phyloP scores from a whole-genome alignment of 2,329 filamentous ascomycete species.

The Beauveria rudraprayagi region DNA sequence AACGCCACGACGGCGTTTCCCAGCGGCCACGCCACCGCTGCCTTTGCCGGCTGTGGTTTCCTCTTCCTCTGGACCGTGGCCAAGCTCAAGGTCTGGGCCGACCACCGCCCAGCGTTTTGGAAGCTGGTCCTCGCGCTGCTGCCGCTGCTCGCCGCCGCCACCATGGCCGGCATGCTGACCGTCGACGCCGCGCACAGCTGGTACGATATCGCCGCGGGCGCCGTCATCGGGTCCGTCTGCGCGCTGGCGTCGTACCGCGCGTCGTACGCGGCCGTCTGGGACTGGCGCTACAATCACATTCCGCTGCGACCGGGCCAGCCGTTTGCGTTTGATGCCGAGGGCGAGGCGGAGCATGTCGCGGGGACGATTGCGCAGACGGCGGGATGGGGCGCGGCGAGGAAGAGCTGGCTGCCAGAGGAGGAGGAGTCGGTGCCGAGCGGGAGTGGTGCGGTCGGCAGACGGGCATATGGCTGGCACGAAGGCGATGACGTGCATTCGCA shows the following conservation, averaged over 20 bases:
- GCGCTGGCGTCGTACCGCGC: slow-evolving; percentile 57
- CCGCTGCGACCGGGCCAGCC: slow-evolving; percentile 40
- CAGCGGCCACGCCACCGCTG: slow-evolving; percentile 58
- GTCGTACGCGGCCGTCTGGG: slow-evolving; percentile 60
- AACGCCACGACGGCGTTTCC: slow-evolving; percentile 59
- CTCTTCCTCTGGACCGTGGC: slow-evolving; percentile 62
- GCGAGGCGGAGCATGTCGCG: slow-evolving; percentile 1
- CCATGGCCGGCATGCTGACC: slow-evolving; percentile 54
- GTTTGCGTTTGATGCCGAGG: slow-evolving; percentile 21
- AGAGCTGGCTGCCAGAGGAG: slow-evolving; percentile 11
- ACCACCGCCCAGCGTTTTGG: slow-evolving; percentile 60
- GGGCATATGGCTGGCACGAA: not conserved
- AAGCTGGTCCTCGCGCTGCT: slow-evolving; percentile 51
- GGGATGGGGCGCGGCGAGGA: slow-evolving; percentile 12
- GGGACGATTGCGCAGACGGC: slow-evolving; percentile 12
- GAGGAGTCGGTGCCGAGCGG: not conserved
- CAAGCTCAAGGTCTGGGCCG: slow-evolving; percentile 62
- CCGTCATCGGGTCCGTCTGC: slow-evolving; percentile 52
- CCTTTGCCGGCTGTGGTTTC: slow-evolving; percentile 56
- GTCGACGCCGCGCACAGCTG: slow-evolving; percentile 61
- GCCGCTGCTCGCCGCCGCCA: slow-evolving; percentile 50
- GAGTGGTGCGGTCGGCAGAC: not conserved
- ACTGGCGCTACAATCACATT: slow-evolving; percentile 61
- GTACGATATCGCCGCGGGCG: slow-evolving; percentile 61
- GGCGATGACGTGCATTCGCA: not conserved